Percentiles rank a stretch among this genome's conserved stretches.
These are phyloP conservation scores for Apiotrichum brassicae DNA, from an alignment of 1,284 basidiomycete genomes.

Conservation along the genomic window DNA sequence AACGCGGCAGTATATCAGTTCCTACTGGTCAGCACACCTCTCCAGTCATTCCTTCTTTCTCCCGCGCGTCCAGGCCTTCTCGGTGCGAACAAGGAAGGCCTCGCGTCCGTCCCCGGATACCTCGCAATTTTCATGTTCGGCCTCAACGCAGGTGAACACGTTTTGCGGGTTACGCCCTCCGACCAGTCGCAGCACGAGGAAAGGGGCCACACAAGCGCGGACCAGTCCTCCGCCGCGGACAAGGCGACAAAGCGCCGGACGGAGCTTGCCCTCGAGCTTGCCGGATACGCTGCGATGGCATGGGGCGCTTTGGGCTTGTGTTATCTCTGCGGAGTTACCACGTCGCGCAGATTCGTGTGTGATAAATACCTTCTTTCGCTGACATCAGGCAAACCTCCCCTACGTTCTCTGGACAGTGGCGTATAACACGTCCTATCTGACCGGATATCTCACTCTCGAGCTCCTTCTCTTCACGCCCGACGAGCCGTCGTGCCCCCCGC, in stretches of 20 bases:
- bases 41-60: slow-evolving; percentile 62
- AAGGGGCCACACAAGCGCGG: background rate
- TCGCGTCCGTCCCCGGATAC: slow-evolving; percentile 80
- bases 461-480: slow-evolving; percentile 49
- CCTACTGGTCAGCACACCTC: slow-evolving; percentile 52
- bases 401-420: slow-evolving; percentile 88
- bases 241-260: slow-evolving; percentile 57
- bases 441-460: slow-evolving; percentile 74
- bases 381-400: slow-evolving; percentile 66
- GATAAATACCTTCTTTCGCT: background rate
- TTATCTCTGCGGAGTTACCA: slow-evolving; percentile 33
- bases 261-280: slow-evolving; percentile 62
- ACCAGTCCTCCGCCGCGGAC: background rate
- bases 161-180: slow-evolving; percentile 55
- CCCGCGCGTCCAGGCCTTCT: slow-evolving; percentile 59
- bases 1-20: slow-evolving; percentile 61
- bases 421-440: slow-evolving; percentile 80
- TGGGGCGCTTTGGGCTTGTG: slow-evolving; percentile 59
- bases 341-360: slow-evolving; percentile 72
- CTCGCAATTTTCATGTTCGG: slow-evolving; percentile 83
- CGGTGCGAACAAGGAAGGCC: slow-evolving; percentile 85
- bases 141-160: slow-evolving; percentile 68
- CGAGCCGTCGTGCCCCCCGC: slow-evolving; percentile 49
- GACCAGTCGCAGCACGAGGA: background rate
- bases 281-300: slow-evolving; percentile 69